These are phyloP conservation scores for Sicyos edulis DNA, from an alignment of 306 rosid genomes.

Conservation along the genomic window DNA sequence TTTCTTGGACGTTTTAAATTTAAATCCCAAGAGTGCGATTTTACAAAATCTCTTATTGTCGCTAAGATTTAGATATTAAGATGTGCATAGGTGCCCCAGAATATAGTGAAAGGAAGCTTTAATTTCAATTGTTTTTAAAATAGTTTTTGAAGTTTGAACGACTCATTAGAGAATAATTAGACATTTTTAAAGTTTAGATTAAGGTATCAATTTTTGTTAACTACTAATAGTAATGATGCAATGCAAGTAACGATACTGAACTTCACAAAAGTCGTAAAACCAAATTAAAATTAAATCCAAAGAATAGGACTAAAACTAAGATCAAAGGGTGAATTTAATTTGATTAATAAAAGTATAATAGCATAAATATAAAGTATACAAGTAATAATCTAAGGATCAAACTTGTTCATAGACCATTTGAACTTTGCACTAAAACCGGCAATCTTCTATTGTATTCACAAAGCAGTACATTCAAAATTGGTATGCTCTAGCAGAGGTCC, in stretches of 20 bases:
- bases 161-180: too few species aligned
- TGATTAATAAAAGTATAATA: neutral
- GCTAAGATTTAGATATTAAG: too few species aligned
- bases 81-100: too few species aligned
- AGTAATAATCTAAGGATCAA: neutral
- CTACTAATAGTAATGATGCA: neutral
- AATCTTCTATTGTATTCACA: conserved; percentile 19
- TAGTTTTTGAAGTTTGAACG: too few species aligned
- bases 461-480: conserved; percentile 53
- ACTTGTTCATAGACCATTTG: neutral
- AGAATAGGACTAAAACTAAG: neutral
- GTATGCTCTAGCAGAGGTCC: conserved; percentile 73
- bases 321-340: neutral
- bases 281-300: neutral
- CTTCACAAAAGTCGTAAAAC: neutral
- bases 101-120: too few species aligned
- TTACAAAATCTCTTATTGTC: too few species aligned
- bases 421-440: neutral
- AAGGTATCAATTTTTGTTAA: neutral
- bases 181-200: too few species aligned
- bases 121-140: too few species aligned
- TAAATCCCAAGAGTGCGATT: too few species aligned
- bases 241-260: too few species aligned
- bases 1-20: too few species aligned
- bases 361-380: neutral